Conservation (phyloP, 257 asterid genomes). For the Solanum pinnatisectum region DNA sequence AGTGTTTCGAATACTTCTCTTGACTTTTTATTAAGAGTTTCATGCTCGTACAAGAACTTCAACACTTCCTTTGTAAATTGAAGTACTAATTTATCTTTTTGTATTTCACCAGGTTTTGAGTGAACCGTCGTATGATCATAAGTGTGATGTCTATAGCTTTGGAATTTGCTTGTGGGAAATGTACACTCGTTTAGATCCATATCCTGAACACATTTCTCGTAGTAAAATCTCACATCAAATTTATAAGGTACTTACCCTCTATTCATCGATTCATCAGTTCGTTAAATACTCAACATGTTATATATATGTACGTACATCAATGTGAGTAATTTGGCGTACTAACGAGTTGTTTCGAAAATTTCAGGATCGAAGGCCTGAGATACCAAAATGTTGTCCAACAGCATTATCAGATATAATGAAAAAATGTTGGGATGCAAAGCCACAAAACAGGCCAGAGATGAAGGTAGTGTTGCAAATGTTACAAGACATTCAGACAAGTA, state of each 20-base stretch:
- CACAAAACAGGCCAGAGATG: constrained; percentile 18
- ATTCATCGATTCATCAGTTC: not conserved
- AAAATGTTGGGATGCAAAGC: constrained; percentile 10
- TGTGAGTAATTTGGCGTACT: not conserved
- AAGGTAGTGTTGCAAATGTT: not conserved
- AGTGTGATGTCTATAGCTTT: constrained; percentile 20
- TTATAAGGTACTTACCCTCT: not conserved
- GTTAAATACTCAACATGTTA: not conserved
- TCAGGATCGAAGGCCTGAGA: constrained; percentile 6
- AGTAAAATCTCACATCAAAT: not conserved
- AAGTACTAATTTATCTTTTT: not conserved
- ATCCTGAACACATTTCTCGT: not conserved
- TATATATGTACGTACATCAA: not conserved
- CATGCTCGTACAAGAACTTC: not conserved
- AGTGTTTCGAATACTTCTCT: too few species aligned
- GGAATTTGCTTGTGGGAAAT: constrained; percentile 27
- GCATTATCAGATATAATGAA: not conserved
- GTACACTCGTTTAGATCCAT: not conserved
- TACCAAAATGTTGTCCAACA: constrained; percentile 3
- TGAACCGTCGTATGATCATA: not conserved
- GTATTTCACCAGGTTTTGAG: not conserved
- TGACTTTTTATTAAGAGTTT: too few species aligned
- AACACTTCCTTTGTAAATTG: not conserved
- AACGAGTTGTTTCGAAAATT: not conserved
- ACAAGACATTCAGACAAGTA: not conserved